Conservation (phyloP, 371 early-diverging fungal genomes). For the Blastocladiella emersonii region DNA sequence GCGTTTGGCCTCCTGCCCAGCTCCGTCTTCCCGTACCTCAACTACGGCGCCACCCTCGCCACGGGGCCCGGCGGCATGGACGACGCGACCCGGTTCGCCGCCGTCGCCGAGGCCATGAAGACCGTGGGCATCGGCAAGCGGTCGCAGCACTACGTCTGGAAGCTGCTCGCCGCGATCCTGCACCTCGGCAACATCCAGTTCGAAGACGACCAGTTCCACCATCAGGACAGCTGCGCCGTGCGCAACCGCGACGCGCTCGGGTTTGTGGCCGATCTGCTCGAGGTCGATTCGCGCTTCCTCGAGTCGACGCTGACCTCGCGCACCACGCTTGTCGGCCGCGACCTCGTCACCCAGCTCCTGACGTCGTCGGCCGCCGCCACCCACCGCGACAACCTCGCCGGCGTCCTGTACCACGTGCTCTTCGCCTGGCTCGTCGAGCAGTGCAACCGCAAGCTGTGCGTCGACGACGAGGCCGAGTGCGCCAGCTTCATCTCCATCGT, state of each 20-base stretch:
- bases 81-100: not conserved
- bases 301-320: conserved; percentile 20
- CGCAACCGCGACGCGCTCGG: conserved; percentile 35
- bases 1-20: conserved; percentile 43
- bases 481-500: conserved; percentile 56
- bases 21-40: conserved; percentile 62
- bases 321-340: conserved; percentile 40
- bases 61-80: conserved; percentile 11
- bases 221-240: conserved; percentile 32
- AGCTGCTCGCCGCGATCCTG: conserved; percentile 74
- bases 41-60: conserved; percentile 18
- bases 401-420: conserved; percentile 61
- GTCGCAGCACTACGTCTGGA: conserved; percentile 62
- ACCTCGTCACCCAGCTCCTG: conserved; percentile 73
- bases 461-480: conserved; percentile 31
- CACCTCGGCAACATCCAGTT: conserved; percentile 55
- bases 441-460: conserved; percentile 60
- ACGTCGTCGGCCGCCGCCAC: conserved; percentile 52
- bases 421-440: conserved; percentile 81
- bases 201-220: conserved; percentile 24
- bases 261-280: conserved; percentile 58
- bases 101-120: conserved; percentile 39
- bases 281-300: conserved; percentile 66
- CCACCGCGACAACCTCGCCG: conserved; percentile 69
- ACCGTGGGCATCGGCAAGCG: conserved; percentile 61